phyloP scores from a whole-genome alignment of 2,329 filamentous ascomycete genomes.

The Ceratocystis alfenasii region DNA sequence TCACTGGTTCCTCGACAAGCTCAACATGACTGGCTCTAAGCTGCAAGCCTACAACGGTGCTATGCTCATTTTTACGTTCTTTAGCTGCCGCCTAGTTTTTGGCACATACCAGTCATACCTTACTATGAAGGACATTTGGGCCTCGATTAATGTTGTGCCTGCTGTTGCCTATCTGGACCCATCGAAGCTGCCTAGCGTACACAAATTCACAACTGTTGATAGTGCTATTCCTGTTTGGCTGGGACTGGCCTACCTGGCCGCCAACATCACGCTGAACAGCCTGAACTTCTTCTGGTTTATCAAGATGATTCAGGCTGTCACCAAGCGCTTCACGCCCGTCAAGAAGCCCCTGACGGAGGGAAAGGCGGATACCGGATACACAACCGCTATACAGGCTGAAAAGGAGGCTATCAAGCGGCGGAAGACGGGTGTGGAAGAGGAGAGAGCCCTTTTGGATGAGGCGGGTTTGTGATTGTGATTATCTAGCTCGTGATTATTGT shows the following conservation, averaged over 20 bases:
- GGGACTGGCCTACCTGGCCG: constrained; percentile 51
- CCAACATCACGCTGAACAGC: constrained; percentile 60
- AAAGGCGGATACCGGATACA: constrained; percentile 6
- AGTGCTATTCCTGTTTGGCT: constrained; percentile 58
- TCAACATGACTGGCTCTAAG: constrained; percentile 62
- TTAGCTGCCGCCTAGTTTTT: constrained; percentile 64
- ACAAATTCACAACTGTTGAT: constrained; percentile 36
- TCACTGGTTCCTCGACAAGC: constrained; percentile 87
- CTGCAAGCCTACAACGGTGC: constrained; percentile 69
- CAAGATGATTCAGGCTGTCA: constrained; percentile 72
- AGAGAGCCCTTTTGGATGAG: constrained; percentile 16
- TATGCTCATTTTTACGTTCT: constrained; percentile 59
- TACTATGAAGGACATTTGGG: constrained; percentile 59
- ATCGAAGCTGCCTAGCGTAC: constrained; percentile 32
- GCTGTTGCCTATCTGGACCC: constrained; percentile 24
- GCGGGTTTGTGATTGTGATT: constrained; percentile 10
- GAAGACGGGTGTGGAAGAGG: constrained; percentile 16
- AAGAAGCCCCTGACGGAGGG: background rate
- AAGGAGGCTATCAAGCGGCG: constrained; percentile 17
- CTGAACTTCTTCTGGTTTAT: constrained; percentile 79
- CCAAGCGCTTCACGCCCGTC: constrained; percentile 53
- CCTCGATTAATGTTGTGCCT: constrained; percentile 23
- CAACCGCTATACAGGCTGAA: constrained; percentile 18
- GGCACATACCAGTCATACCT: constrained; percentile 59
- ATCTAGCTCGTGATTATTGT: background rate